A percentile compares a stretch with the other conserved stretches of the same genome.
Conservation (phyloP, 163 green algal genomes). For the Volvox carteri region DNA sequence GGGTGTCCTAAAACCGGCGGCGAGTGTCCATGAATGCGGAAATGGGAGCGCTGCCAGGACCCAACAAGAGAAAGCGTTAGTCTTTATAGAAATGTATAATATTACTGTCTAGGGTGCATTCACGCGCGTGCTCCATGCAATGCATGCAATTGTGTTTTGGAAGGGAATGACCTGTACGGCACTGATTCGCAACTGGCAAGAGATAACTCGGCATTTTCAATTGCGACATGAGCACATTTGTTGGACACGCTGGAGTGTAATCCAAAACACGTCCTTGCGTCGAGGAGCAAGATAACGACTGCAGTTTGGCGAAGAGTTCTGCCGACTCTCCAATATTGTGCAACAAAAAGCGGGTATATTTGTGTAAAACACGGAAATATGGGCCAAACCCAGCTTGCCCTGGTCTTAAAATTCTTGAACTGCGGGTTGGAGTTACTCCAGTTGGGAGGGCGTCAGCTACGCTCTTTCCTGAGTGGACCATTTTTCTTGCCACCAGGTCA, state of each 20-base stretch:
- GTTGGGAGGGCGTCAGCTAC: not conserved
- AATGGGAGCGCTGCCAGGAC: slow-evolving; percentile 16
- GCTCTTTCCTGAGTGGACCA: no score
- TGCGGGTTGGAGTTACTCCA: not conserved
- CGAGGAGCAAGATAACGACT: no score
- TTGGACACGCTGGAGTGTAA: no score
- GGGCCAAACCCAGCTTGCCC: not conserved
- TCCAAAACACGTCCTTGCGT: no score
- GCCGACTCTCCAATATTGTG: not conserved
- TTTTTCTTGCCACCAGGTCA: no score
- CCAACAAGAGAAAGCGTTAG: not conserved
- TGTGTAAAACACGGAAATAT: no score
- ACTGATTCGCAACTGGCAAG: not conserved
- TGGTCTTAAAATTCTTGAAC: not conserved
- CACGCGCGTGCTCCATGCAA: not conserved
- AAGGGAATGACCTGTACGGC: slow-evolving; percentile 7
- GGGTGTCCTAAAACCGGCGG: slow-evolving; percentile 10
- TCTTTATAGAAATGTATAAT: not conserved
- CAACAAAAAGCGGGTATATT: no score
- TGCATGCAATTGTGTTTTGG: not conserved
- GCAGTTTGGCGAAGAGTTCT: no score
- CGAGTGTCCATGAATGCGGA: slow-evolving; percentile 16
- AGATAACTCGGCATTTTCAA: no score
- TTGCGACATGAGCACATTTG: no score
- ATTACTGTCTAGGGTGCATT: not conserved